Evolutionary conservation across 2,329 filamentous ascomycete genomes (phyloP).

Genomic region (Colletotrichum horii): DNA sequence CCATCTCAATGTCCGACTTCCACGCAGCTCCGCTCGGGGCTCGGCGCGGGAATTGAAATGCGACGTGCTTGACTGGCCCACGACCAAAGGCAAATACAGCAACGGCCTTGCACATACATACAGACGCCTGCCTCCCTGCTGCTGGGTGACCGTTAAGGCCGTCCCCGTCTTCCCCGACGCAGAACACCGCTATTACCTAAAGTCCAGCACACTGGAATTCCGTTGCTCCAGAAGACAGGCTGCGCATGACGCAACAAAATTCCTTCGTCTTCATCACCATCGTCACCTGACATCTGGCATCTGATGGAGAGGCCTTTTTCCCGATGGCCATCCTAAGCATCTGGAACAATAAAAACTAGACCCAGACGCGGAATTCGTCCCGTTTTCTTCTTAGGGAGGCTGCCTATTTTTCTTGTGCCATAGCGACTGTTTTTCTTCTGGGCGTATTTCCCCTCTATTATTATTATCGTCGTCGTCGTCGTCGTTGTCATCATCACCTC

Average conservation of each 20-base stretch:
- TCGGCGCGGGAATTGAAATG: not conserved
- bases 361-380: no score
- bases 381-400: not conserved
- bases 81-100: not conserved
- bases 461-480: not conserved
- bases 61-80: not conserved
- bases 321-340: not conserved
- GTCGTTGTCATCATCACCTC: not conserved
- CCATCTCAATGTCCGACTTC: not conserved
- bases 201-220: not conserved
- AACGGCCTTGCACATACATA: not conserved
- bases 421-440: not conserved
- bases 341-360: not conserved
- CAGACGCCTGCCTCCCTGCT: not conserved
- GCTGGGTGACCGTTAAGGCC: not conserved
- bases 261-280: not conserved
- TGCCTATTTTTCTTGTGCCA: not conserved
- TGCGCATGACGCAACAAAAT: not conserved
- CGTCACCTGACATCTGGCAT: not conserved
- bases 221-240: not conserved
- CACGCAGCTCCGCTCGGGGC: not conserved
- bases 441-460: not conserved
- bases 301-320: not conserved
- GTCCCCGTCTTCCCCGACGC: not conserved
- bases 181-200: not conserved